Conservation (phyloP, 176 grass and related monocot species). For the Aegilops tauschii region DNA sequence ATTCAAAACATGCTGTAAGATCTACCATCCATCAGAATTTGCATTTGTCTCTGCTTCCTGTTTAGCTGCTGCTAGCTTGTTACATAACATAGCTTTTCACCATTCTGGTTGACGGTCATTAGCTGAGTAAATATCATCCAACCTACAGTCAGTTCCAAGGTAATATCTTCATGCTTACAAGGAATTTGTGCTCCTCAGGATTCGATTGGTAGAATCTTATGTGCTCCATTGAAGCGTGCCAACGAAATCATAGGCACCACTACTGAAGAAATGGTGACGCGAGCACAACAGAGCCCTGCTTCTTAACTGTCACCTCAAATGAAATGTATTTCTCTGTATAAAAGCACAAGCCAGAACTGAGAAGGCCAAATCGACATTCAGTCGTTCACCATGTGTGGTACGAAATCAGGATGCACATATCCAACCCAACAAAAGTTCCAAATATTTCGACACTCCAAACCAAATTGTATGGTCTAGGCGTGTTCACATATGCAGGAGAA, state of each 20-base stretch:
- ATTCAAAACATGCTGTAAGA: not conserved
- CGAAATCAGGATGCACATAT: not conserved
- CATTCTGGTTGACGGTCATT: not conserved
- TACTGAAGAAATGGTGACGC: conserved; percentile 82
- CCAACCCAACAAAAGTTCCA: not conserved
- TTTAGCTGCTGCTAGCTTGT: not conserved
- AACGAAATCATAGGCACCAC: conserved; percentile 92
- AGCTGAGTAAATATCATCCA: not conserved
- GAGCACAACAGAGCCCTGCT: conserved; percentile 37
- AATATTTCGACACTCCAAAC: not conserved
- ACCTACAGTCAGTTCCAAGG: not conserved
- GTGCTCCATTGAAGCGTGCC: conserved; percentile 54
- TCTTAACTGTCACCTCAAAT: not conserved
- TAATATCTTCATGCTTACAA: not conserved
- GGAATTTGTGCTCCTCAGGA: conserved; percentile 49
- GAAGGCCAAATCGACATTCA: not conserved
- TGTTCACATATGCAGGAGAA: not conserved
- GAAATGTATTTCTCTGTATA: not conserved
- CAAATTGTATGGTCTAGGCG: not conserved
- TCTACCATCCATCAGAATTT: conserved; percentile 8
- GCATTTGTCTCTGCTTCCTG: conserved; percentile 10
- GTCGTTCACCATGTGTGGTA: not conserved
- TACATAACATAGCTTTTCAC: not conserved
- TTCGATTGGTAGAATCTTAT: conserved; percentile 47
- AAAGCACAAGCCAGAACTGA: not conserved